Conservation (phyloP, 805 yeast genomes). For the Cyberlindnera lachancei region DNA sequence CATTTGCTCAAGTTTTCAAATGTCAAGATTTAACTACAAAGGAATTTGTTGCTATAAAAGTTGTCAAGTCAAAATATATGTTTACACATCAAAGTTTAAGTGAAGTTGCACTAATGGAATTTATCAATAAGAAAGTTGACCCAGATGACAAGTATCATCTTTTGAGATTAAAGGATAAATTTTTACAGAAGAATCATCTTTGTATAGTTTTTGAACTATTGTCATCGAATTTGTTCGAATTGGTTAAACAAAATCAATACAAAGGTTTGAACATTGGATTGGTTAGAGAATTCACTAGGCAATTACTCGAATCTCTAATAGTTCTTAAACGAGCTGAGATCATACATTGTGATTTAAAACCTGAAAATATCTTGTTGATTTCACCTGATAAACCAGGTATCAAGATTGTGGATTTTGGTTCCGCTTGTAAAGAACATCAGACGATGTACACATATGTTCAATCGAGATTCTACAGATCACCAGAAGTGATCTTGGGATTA, state of each 20-base stretch:
- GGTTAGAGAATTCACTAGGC: slow-evolving; percentile 71
- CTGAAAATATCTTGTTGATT: slow-evolving; percentile 83
- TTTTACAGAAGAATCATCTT: slow-evolving; percentile 85
- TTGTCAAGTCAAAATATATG: slow-evolving; percentile 86
- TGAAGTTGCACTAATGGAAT: slow-evolving; percentile 82
- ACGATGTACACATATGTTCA: slow-evolving; percentile 88
- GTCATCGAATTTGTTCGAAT: slow-evolving; percentile 82
- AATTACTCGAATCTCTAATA: slow-evolving; percentile 71
- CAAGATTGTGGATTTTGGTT: slow-evolving; percentile 93
- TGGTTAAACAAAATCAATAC: slow-evolving; percentile 87
- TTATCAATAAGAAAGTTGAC: slow-evolving; percentile 64
- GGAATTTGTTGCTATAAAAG: slow-evolving; percentile 89
- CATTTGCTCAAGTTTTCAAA: slow-evolving; percentile 97
- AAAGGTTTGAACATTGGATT: slow-evolving; percentile 79
- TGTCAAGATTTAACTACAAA: slow-evolving; percentile 65
- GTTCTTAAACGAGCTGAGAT: slow-evolving; percentile 76
- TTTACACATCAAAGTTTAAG: slow-evolving; percentile 85
- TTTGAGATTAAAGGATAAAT: slow-evolving; percentile 74
- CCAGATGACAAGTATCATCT: slow-evolving; percentile 69
- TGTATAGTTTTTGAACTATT: slow-evolving; percentile 89
- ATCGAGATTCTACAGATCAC: slow-evolving; percentile 88
- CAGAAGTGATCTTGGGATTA: slow-evolving; percentile 86
- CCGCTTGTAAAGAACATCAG: slow-evolving; percentile 88
- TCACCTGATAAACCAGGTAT: slow-evolving; percentile 62
- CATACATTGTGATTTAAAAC: slow-evolving; percentile 95